Evolutionary conservation across 2,329 filamentous ascomycete species (phyloP).

Genomic region (Cytospora piceicola): DNA sequence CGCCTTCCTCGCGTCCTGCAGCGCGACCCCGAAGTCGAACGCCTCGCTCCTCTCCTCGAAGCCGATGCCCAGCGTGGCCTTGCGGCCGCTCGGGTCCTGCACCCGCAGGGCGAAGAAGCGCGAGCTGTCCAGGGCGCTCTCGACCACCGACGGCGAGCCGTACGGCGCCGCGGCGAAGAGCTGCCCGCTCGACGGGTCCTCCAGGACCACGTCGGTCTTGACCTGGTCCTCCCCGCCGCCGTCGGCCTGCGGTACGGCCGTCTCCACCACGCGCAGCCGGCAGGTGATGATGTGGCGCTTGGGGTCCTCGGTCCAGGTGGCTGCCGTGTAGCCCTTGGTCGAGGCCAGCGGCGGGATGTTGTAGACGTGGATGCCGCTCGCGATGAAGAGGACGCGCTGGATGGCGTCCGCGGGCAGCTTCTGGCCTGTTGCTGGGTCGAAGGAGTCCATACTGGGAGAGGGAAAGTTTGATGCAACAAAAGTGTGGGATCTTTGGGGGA

Average conservation of each 20-base stretch:
- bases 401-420: slow-evolving; percentile 75
- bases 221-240: slow-evolving; percentile 57
- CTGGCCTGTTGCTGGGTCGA: slow-evolving; percentile 72
- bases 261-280: slow-evolving; percentile 78
- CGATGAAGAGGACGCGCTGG: slow-evolving; percentile 81
- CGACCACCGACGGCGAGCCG: slow-evolving; percentile 65
- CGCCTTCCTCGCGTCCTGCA: slow-evolving; percentile 77
- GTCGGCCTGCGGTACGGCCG: slow-evolving; percentile 55
- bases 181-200: slow-evolving; percentile 72
- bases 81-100: slow-evolving; percentile 73
- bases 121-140: slow-evolving; percentile 77
- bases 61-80: slow-evolving; percentile 80
- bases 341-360: slow-evolving; percentile 79
- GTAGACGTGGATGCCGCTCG: slow-evolving; percentile 79
- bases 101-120: slow-evolving; percentile 86
- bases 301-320: slow-evolving; percentile 73
- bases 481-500: too few relatives aligned
- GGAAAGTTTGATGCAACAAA: not conserved
- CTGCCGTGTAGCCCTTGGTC: slow-evolving; percentile 78
- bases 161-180: slow-evolving; percentile 87
- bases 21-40: slow-evolving; percentile 80
- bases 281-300: slow-evolving; percentile 83
- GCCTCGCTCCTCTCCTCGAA: slow-evolving; percentile 87
- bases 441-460: slow-evolving; percentile 56
- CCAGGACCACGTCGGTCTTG: slow-evolving; percentile 76